phyloP scores from a whole-genome alignment of 768 basidiomycete species.

The Cantharellus anzutake region DNA sequence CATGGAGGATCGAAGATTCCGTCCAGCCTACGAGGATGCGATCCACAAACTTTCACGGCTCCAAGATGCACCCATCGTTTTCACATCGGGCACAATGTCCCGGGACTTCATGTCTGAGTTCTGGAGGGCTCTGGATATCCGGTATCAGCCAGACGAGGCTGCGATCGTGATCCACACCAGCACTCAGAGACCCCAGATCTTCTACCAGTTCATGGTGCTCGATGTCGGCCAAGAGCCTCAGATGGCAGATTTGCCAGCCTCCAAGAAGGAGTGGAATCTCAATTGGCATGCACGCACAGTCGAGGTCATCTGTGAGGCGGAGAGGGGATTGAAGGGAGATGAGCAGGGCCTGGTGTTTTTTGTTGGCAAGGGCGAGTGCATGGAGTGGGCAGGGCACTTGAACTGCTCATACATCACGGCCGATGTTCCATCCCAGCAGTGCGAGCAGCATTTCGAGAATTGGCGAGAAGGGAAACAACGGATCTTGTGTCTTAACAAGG shows the following conservation, averaged over 20 bases:
- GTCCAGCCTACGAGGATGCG: background rate
- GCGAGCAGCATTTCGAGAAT: background rate
- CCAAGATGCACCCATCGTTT: background rate
- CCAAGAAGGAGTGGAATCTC: background rate
- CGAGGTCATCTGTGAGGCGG: background rate
- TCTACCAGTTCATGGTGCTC: background rate
- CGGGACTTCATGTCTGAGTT: background rate
- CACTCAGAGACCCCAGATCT: background rate
- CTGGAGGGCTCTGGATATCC: background rate
- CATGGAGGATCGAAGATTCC: background rate
- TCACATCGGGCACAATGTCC: background rate
- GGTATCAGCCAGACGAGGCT: background rate
- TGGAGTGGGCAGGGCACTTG: background rate
- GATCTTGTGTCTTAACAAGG: background rate
- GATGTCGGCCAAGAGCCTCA: background rate
- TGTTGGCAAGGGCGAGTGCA: background rate
- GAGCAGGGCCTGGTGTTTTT: background rate
- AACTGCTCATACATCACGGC: background rate
- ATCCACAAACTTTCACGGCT: background rate
- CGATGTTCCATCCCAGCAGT: background rate
- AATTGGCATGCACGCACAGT: background rate
- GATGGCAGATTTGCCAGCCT: background rate
- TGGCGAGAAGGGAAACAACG: background rate
- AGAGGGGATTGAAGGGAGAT: background rate
- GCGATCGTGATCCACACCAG: background rate